A percentile compares a stretch with the other conserved stretches of the same genome.
Evolutionary conservation across 495 filamentous ascomycete genomes (phyloP).

Genomic region (Hypoxylon intermedium): DNA sequence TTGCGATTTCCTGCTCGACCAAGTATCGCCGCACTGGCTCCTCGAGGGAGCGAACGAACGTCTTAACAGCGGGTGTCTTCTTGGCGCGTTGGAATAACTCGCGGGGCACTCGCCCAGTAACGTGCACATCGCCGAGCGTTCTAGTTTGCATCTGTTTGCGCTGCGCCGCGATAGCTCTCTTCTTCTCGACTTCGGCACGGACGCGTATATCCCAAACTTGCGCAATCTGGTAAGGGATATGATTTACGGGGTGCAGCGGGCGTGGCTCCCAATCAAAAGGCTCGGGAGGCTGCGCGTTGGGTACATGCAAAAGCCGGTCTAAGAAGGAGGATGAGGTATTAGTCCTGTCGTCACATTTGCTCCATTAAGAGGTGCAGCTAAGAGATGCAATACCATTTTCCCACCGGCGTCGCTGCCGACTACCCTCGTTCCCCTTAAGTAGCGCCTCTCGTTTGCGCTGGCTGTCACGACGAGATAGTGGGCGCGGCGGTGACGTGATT

Average conservation of each 20-base stretch:
- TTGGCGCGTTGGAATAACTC: constrained; percentile 62
- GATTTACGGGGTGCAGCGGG: constrained; percentile 77
- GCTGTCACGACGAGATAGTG: constrained; percentile 53
- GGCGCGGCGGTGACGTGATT: constrained; percentile 45
- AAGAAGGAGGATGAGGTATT: constrained; percentile 25
- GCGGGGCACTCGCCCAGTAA: constrained; percentile 59
- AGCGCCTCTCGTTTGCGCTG: constrained; percentile 69
- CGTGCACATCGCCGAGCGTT: constrained; percentile 40
- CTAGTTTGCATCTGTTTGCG: constrained; percentile 41
- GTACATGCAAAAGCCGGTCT: constrained; percentile 89
- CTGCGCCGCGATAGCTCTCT: constrained; percentile 40
- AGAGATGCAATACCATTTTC: constrained; percentile 77
- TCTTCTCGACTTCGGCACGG: constrained; percentile 55
- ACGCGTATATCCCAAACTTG: constrained; percentile 81
- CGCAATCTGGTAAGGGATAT: constrained; percentile 89
- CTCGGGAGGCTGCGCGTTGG: constrained; percentile 80
- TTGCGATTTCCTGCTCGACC: constrained; percentile 52
- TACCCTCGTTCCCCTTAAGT: constrained; percentile 93
- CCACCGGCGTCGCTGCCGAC: constrained; percentile 84
- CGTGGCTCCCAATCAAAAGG: constrained; percentile 80
- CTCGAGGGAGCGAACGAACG: constrained; percentile 57
- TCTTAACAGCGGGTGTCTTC: constrained; percentile 54
- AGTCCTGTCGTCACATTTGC: constrained; percentile 10
- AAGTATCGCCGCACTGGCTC: constrained; percentile 56
- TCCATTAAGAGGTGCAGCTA: background rate